Evolutionary conservation across 78 protist species (phyloP).

Genomic region (Chrysochromulina parva): DNA sequence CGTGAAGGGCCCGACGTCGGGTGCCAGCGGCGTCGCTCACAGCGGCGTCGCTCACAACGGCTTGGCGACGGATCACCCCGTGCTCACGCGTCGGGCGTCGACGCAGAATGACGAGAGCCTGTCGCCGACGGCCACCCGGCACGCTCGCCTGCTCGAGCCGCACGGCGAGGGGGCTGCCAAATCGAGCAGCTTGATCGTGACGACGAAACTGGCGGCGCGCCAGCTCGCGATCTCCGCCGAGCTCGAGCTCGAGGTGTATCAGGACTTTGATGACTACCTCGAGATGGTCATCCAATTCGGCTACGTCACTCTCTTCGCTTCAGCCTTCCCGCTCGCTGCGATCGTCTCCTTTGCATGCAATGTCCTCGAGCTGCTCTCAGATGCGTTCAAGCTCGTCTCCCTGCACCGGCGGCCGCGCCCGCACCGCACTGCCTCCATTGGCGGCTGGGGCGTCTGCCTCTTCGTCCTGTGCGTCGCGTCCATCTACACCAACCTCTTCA

Average conservation of each 20-base stretch:
- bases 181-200: too few relatives aligned
- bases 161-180: too few relatives aligned
- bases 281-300: slow-evolving; percentile 76
- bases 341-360: slow-evolving; percentile 2
- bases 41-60: too few relatives aligned
- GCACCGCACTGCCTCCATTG: not conserved
- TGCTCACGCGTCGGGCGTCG: too few relatives aligned
- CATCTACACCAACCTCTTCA: not conserved
- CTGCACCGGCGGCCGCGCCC: slow-evolving; percentile 12
- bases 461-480: not conserved
- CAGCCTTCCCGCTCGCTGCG: slow-evolving; percentile 67
- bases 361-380: slow-evolving; percentile 12
- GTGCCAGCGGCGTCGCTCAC: too few relatives aligned
- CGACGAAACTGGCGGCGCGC: too few relatives aligned
- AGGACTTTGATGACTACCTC: slow-evolving; percentile 62
- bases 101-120: too few relatives aligned
- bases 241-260: slow-evolving; percentile 10
- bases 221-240: not conserved
- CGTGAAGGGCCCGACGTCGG: too few relatives aligned
- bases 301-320: slow-evolving; percentile 67
- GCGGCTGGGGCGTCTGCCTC: slow-evolving; percentile 10
- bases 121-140: too few relatives aligned
- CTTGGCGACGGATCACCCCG: too few relatives aligned
- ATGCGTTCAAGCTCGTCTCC: not conserved
- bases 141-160: too few relatives aligned